Evolutionary conservation across 1,139 yeast genomes (phyloP).

Genomic region (Geotrichum restrictum): DNA sequence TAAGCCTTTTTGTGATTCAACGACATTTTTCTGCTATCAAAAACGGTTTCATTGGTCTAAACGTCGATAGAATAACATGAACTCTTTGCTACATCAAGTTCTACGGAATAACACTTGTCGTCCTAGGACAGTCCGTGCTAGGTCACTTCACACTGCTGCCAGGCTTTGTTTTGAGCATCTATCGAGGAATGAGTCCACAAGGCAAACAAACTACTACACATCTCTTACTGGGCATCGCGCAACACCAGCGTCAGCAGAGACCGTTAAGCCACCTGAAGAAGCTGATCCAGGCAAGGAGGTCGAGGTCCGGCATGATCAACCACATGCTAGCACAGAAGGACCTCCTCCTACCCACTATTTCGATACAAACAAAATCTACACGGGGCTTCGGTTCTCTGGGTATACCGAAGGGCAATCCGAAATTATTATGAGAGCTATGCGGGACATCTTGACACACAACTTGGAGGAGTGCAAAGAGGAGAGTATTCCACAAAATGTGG

Average conservation of each 20-base stretch:
- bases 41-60: too few relatives aligned
- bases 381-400: conserved; percentile 39
- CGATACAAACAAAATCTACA: conserved; percentile 42
- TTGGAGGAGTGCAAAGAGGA: conserved; percentile 55
- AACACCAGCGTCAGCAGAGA: neutral
- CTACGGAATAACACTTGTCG: too few relatives aligned
- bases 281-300: conserved; percentile 8
- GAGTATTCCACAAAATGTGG: conserved; percentile 62
- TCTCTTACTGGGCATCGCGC: conserved; percentile 2
- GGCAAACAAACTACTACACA: conserved; percentile 9
- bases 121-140: too few relatives aligned
- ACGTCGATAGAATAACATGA: too few relatives aligned
- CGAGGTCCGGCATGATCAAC: conserved; percentile 10
- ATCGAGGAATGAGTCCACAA: neutral
- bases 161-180: neutral
- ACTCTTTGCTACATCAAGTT: too few relatives aligned
- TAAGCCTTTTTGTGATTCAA: too few relatives aligned
- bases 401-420: conserved; percentile 43
- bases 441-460: conserved; percentile 40
- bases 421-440: conserved; percentile 39
- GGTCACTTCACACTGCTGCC: neutral
- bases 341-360: conserved; percentile 32
- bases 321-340: conserved; percentile 5
- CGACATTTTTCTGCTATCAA: too few relatives aligned
- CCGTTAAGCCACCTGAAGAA: neutral